Percentiles rank a stretch among this genome's conserved stretches.
phyloP scores from a whole-genome alignment of 257 asterid species.

The Coffea eugenioides region DNA sequence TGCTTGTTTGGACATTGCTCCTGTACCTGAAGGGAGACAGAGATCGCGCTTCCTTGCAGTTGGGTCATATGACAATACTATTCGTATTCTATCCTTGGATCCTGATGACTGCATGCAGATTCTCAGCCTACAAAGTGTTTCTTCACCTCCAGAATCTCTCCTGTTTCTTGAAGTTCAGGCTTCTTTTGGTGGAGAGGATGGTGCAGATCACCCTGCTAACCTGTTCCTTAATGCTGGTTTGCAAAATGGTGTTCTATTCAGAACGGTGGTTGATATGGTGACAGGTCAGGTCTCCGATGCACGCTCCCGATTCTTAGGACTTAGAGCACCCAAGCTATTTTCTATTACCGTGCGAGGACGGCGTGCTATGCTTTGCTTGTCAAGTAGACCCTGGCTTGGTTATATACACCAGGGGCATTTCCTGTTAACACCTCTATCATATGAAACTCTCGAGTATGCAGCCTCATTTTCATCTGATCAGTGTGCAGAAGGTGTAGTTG shows the following conservation, averaged over 20 bases:
- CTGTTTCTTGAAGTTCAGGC: slow-evolving; percentile 98
- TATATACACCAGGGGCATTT: slow-evolving; percentile 98
- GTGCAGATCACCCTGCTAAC: slow-evolving; percentile 99
- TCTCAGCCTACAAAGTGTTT: slow-evolving; percentile 93
- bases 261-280: slow-evolving; percentile 99
- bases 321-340: slow-evolving; percentile 89
- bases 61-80: slow-evolving; percentile 96
- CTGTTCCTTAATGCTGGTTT: slow-evolving; percentile 91
- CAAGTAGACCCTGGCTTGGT: slow-evolving; percentile 99
- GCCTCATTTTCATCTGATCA: slow-evolving; percentile 98
- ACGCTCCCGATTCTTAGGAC: slow-evolving; percentile 94
- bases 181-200: slow-evolving; percentile 96
- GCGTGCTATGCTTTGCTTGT: slow-evolving; percentile 94
- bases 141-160: slow-evolving; percentile 96
- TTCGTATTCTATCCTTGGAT: slow-evolving; percentile 88
- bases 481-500: slow-evolving; percentile 99
- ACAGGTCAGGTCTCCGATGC: slow-evolving; percentile 99
- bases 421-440: slow-evolving; percentile 91
- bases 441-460: slow-evolving; percentile 93
- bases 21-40: slow-evolving; percentile 98
- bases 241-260: slow-evolving; percentile 88
- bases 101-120: slow-evolving; percentile 98
- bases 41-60: slow-evolving; percentile 98
- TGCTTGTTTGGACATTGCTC: slow-evolving; percentile 99
- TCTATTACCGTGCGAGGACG: slow-evolving; percentile 86